A percentile compares a stretch with the other conserved stretches of the same genome.
Conservation (phyloP, 257 asterid species). For the Ocimum tenuiflorum region DNA sequence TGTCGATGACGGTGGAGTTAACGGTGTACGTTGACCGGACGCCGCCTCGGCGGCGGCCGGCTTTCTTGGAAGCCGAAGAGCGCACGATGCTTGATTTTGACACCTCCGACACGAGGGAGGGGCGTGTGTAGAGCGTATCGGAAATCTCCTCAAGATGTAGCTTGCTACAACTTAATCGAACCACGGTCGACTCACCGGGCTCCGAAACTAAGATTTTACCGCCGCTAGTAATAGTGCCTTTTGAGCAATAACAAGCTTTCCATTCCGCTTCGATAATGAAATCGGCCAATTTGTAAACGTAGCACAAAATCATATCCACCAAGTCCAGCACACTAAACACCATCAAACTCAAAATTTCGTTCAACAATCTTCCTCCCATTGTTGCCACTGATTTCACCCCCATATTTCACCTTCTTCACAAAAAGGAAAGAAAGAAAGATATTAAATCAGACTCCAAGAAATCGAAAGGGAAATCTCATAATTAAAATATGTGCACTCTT, state of each 20-base stretch:
- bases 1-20: constrained; percentile 60
- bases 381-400: constrained; percentile 14
- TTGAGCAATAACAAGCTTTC: constrained; percentile 79
- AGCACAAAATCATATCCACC: constrained; percentile 59
- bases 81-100: constrained; percentile 39
- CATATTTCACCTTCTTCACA: background rate
- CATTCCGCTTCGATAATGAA: constrained; percentile 70
- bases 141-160: constrained; percentile 79
- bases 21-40: constrained; percentile 40
- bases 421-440: too few relatives aligned
- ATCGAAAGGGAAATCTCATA: too few relatives aligned
- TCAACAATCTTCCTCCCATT: constrained; percentile 38
- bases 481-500: too few relatives aligned
- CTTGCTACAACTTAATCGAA: constrained; percentile 48
- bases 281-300: constrained; percentile 52
- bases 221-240: constrained; percentile 35
- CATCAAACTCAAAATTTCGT: constrained; percentile 51
- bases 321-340: constrained; percentile 54
- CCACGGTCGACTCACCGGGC: constrained; percentile 60
- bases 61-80: background rate
- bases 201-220: constrained; percentile 72
- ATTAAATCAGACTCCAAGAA: too few relatives aligned
- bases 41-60: constrained; percentile 13
- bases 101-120: constrained; percentile 48
- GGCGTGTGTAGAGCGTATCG: constrained; percentile 86